Percentiles rank a stretch among this genome's conserved stretches.
These are phyloP conservation scores for Artemisia tridentata DNA, from an alignment of 129 eudicot genomes.

Conservation along the genomic window DNA sequence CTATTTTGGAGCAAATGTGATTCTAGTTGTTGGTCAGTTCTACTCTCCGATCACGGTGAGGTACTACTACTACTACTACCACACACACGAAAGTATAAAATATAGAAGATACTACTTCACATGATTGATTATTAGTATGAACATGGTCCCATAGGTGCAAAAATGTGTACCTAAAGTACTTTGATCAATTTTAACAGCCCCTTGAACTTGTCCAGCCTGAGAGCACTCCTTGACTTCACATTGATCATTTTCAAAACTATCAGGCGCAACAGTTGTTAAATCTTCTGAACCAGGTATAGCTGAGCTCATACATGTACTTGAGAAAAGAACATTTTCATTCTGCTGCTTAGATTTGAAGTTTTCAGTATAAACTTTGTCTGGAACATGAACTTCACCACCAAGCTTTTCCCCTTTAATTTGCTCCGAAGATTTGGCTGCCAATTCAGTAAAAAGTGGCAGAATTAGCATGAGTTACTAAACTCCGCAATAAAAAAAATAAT, in stretches of 20 bases:
- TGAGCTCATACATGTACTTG: constrained; percentile 29
- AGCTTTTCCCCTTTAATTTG: constrained; percentile 25
- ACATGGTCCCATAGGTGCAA: constrained; percentile 18
- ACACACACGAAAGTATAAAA: too few relatives aligned
- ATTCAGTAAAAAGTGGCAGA: constrained; percentile 15
- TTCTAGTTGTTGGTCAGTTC: too few relatives aligned
- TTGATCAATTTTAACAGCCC: constrained; percentile 32
- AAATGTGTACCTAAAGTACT: constrained; percentile 17
- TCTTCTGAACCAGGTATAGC: constrained; percentile 34
- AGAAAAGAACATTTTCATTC: constrained; percentile 21
- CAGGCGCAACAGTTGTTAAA: constrained; percentile 51
- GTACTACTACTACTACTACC: too few relatives aligned
- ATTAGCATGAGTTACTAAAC: constrained; percentile 14
- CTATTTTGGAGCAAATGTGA: too few relatives aligned
- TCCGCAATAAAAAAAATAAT: background rate
- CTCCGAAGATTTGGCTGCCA: constrained; percentile 43
- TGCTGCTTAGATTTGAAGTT: constrained; percentile 26
- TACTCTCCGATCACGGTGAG: too few relatives aligned
- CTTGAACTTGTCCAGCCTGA: constrained; percentile 31
- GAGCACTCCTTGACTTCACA: constrained; percentile 24
- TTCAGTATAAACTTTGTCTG: constrained; percentile 24
- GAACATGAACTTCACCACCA: constrained; percentile 16
- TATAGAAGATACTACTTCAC: constrained; percentile 11
- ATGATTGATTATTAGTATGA: constrained; percentile 8
- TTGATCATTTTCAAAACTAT: constrained; percentile 59